Base-by-base conservation (phyloP, 306 rosid species). In the Acacia confusa region DNA sequence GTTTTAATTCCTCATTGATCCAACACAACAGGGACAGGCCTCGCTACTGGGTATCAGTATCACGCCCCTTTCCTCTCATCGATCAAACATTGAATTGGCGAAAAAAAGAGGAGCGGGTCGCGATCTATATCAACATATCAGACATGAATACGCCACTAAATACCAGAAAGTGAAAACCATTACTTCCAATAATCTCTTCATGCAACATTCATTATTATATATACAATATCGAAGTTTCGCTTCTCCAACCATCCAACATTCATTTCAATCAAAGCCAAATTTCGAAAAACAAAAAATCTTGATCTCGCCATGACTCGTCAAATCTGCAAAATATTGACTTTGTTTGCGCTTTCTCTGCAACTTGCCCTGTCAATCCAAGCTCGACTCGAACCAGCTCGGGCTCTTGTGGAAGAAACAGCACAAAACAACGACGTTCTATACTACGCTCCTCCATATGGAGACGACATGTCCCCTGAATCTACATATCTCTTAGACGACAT, bases 391-490 rank as follows among this genome's bases (percentile, higher is more conserved):
- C 48, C 47, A 52, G 47, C 61, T 60, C 32, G 22, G 11, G 73
- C 72, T n/a, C 78, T 69, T 58, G 48, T 10, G 72, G 72, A 38
- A 12, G 27, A 24, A 73, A 34, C 25, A 17, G 13, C 40, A 17
- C 2, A 16, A 34, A 15, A 30, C 25, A 44, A 68, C 17, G 72
- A 38, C 48, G 2, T 20, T 41, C 4, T 11, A 25, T 12, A 36
- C 67, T 68, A 36, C 47, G 12, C 79, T 67, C 48, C 85, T 38
- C 68, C 72, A 24, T 84, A 81, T 4, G 28, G 38, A 1, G 78
- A 72, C 13, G 68, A 77, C 1, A 28, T 28, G 58, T 50, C 44
- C 45, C 47, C 50, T 28, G 34, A 71, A 75, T 58, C 69, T 69
- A 64, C 10, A 75, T 50, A 52, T 40, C 48, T 74, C 67, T 27